Evolutionary conservation across 2,329 filamentous ascomycete genomes (phyloP).

Genomic region (Apiospora sp.): DNA sequence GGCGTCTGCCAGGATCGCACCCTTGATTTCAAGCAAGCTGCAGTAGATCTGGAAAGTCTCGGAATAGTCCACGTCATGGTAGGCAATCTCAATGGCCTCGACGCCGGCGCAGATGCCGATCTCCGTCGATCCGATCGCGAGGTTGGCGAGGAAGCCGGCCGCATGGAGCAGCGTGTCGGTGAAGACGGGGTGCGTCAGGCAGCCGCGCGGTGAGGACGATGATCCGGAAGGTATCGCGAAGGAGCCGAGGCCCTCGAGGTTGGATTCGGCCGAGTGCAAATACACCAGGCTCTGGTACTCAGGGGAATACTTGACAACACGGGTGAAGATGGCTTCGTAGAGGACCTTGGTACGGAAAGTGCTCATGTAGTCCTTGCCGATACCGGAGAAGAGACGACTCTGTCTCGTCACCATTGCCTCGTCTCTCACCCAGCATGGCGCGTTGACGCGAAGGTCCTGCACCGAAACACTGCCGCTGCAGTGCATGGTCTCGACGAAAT

Average conservation of each 20-base stretch:
- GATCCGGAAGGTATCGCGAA: slow-evolving; percentile 25
- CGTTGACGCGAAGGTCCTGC: no score
- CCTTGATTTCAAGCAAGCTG: slow-evolving; percentile 26
- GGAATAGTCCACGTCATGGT: slow-evolving; percentile 27
- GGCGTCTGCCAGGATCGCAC: slow-evolving; percentile 26
- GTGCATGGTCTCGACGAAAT: not conserved
- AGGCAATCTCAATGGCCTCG: slow-evolving; percentile 20
- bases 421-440: slow-evolving; percentile 4
- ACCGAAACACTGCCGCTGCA: no score
- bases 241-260: slow-evolving; percentile 25
- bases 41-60: slow-evolving; percentile 28
- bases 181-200: slow-evolving; percentile 28
- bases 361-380: slow-evolving; percentile 22
- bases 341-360: slow-evolving; percentile 29
- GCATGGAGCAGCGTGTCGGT: slow-evolving; percentile 33
- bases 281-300: slow-evolving; percentile 26
- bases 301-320: slow-evolving; percentile 31
- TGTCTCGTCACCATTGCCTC: slow-evolving; percentile 21
- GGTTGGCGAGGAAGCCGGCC: slow-evolving; percentile 33
- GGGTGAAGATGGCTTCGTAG: slow-evolving; percentile 32
- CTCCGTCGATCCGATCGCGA: slow-evolving; percentile 26
- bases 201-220: not conserved
- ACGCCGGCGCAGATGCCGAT: slow-evolving; percentile 31
- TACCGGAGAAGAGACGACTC: slow-evolving; percentile 20
- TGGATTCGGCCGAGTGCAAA: slow-evolving; percentile 24